Conservation (phyloP, 345 rosid genomes). For the Gossypium arboreum region DNA sequence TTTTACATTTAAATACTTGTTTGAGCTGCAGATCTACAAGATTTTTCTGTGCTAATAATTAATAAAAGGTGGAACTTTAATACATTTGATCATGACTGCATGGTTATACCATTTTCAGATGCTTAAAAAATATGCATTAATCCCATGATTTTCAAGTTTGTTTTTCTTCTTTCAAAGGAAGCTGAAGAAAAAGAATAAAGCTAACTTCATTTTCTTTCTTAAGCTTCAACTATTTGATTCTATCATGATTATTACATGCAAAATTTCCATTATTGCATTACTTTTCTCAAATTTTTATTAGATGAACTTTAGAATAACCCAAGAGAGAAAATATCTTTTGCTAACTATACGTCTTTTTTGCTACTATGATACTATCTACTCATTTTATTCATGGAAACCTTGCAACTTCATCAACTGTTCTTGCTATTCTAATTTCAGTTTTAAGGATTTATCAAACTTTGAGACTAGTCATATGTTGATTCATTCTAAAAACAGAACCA, state of each 20-base stretch:
- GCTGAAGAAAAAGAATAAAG: neutral
- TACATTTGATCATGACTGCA: neutral
- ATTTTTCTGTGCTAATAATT: neutral
- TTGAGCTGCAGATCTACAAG: neutral
- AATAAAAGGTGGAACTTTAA: neutral
- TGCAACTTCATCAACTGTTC: no score
- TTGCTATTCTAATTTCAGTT: no score
- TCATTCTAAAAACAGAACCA: no score
- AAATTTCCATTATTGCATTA: conserved; percentile 16
- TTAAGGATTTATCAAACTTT: no score
- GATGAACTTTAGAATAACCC: neutral
- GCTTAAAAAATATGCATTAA: neutral
- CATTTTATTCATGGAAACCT: no score
- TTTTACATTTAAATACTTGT: neutral
- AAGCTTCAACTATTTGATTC: conserved; percentile 16
- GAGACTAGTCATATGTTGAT: no score
- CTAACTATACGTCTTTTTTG: no score
- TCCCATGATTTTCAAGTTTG: neutral
- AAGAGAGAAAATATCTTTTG: neutral
- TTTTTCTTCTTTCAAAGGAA: neutral
- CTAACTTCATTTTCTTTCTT: neutral
- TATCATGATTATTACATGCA: conserved; percentile 14
- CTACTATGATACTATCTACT: no score
- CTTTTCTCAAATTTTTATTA: neutral
- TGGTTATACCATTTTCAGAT: neutral